Evolutionary conservation across 1,139 yeast species (phyloP).

Genomic region (Zhuliangozyma blackwelliae): DNA sequence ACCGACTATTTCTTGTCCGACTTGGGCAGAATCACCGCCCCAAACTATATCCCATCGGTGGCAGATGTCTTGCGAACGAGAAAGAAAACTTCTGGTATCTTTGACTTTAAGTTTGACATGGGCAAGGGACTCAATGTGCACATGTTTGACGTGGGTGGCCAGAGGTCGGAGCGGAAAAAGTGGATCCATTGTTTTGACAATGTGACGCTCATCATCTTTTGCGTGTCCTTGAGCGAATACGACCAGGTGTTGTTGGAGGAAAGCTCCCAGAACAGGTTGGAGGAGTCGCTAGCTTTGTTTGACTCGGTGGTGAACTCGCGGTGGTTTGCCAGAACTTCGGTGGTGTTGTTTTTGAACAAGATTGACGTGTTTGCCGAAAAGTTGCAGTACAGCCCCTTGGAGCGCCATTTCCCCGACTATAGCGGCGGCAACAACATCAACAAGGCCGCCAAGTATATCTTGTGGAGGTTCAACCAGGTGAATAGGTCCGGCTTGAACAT

Average conservation of each 20-base stretch:
- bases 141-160: slow-evolving; percentile 93
- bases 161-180: slow-evolving; percentile 85
- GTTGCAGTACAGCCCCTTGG: slow-evolving; percentile 75
- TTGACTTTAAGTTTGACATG: slow-evolving; percentile 75
- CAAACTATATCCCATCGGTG: slow-evolving; percentile 65
- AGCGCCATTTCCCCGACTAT: slow-evolving; percentile 82
- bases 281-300: slow-evolving; percentile 78
- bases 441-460: slow-evolving; percentile 90
- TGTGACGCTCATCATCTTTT: slow-evolving; percentile 82
- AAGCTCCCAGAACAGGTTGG: slow-evolving; percentile 72
- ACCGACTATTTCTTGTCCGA: slow-evolving; percentile 76
- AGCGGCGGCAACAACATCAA: slow-evolving; percentile 84
- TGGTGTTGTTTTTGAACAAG: slow-evolving; percentile 81
- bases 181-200: slow-evolving; percentile 97
- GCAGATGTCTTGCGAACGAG: slow-evolving; percentile 83
- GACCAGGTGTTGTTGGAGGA: slow-evolving; percentile 86
- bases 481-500: slow-evolving; percentile 79
- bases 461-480: slow-evolving; percentile 86
- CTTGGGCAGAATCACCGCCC: slow-evolving; percentile 56
- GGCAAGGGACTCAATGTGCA: slow-evolving; percentile 70
- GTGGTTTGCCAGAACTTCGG: slow-evolving; percentile 86
- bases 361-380: slow-evolving; percentile 88
- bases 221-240: slow-evolving; percentile 87
- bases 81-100: slow-evolving; percentile 90
- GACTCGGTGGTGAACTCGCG: slow-evolving; percentile 91